These are phyloP conservation scores for Camellia lanceoleosa DNA, from an alignment of 148 eudicot genomes.

Conservation along the genomic window DNA sequence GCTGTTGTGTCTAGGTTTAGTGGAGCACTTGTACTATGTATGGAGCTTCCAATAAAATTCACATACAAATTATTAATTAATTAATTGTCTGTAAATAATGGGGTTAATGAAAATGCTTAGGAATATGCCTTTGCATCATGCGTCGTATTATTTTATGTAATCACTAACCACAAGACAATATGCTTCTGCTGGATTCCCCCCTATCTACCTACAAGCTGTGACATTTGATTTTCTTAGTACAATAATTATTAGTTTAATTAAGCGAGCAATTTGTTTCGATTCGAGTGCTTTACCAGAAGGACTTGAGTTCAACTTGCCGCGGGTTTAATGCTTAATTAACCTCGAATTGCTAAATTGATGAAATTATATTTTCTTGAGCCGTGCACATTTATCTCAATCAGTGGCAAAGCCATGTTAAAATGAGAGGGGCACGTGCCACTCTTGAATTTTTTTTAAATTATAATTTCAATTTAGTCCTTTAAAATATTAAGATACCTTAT, in stretches of 20 bases:
- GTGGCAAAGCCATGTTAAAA: too few species aligned
- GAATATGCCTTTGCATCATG: background rate
- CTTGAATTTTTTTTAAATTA: too few species aligned
- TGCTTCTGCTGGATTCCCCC: constrained; percentile 6
- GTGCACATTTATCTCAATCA: too few species aligned
- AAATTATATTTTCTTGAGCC: background rate
- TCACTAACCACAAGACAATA: background rate
- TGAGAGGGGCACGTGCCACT: too few species aligned
- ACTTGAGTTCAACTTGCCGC: constrained; percentile 13
- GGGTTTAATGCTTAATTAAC: constrained; percentile 15
- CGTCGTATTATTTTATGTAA: background rate
- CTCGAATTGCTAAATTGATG: constrained; percentile 1
- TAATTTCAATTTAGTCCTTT: too few species aligned
- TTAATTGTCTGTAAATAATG: too few species aligned
- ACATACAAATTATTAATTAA: too few species aligned
- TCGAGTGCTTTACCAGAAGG: background rate
- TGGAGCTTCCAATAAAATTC: background rate
- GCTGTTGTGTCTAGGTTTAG: background rate
- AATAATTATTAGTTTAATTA: background rate
- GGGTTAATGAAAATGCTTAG: background rate
- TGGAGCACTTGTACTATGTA: background rate
- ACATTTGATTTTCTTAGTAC: background rate
- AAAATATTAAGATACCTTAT: too few species aligned
- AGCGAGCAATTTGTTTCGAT: constrained; percentile 12
- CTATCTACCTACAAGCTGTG: background rate